Conservation (phyloP, 495 filamentous ascomycete genomes). For the Aeminium ludgeri region DNA sequence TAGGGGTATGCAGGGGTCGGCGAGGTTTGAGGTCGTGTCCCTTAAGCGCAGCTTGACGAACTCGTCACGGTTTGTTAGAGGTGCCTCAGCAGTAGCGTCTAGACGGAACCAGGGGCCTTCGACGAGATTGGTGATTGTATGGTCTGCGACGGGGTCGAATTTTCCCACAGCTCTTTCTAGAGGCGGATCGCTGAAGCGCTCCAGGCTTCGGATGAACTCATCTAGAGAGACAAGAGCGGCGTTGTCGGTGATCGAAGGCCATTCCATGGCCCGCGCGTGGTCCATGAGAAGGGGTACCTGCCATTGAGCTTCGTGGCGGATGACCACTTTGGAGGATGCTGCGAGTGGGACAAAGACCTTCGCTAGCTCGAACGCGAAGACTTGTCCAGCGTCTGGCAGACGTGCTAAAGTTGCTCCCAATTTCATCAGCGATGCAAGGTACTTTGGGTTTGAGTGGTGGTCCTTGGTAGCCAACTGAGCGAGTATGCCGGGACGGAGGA, state of each 20-base stretch:
- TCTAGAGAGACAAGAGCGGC: constrained; percentile 21
- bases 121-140: constrained; percentile 21
- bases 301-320: constrained; percentile 32
- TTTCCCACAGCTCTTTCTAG: constrained; percentile 17
- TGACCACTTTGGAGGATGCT: constrained; percentile 22
- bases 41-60: constrained; percentile 6
- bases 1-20: constrained; percentile 9
- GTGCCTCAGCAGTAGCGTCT: constrained; percentile 16
- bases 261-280: constrained; percentile 14
- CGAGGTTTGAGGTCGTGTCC: neutral
- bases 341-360: constrained; percentile 21
- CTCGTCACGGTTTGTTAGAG: constrained; percentile 10
- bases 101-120: constrained; percentile 22
- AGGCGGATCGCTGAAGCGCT: constrained; percentile 19
- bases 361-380: constrained; percentile 19
- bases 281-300: constrained; percentile 21
- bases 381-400: constrained; percentile 17
- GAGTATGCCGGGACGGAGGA: constrained; percentile 11
- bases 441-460: constrained; percentile 25
- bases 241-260: constrained; percentile 19
- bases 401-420: constrained; percentile 24
- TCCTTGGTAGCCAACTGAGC: constrained; percentile 12
- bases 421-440: constrained; percentile 27
- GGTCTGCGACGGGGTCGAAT: constrained; percentile 19
- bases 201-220: constrained; percentile 18